These are phyloP conservation scores for Barbarea vulgaris DNA, from an alignment of 345 rosid genomes.

Conservation along the genomic window DNA sequence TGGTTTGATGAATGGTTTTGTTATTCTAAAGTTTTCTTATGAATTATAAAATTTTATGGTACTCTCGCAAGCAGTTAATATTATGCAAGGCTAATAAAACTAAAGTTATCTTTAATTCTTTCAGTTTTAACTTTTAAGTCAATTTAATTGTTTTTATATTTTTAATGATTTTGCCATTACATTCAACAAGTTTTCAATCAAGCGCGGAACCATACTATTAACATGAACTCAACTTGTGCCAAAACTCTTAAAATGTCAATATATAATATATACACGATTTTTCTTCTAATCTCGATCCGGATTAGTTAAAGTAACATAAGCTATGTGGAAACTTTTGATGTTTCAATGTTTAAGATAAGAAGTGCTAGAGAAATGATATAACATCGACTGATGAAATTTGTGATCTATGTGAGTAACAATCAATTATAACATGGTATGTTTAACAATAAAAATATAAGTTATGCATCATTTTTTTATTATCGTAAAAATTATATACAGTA, in stretches of 20 bases:
- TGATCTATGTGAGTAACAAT: too few species aligned
- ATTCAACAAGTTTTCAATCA: neutral
- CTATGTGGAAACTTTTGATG: too few species aligned
- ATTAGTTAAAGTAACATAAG: neutral
- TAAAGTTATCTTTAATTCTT: too few species aligned
- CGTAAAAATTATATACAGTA: too few species aligned
- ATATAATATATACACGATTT: too few species aligned
- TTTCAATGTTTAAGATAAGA: neutral
- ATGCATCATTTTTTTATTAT: too few species aligned
- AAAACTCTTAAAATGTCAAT: neutral
- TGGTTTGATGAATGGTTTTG: neutral
- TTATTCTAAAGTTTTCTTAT: neutral
- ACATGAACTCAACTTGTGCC: neutral
- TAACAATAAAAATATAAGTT: too few species aligned
- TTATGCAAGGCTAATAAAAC: neutral
- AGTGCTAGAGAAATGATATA: too few species aligned
- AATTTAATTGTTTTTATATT: neutral
- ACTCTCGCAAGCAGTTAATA: neutral
- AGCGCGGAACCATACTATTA: neutral
- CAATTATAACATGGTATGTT: too few species aligned
- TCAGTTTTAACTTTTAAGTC: too few species aligned
- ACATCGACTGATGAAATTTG: too few species aligned
- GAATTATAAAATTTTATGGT: neutral
- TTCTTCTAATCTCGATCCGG: too few species aligned
- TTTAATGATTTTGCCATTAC: neutral